A percentile compares a stretch with the other conserved stretches of the same genome.
Conservation (phyloP, 1,139 yeast genomes). For the Candida albicans region DNA sequence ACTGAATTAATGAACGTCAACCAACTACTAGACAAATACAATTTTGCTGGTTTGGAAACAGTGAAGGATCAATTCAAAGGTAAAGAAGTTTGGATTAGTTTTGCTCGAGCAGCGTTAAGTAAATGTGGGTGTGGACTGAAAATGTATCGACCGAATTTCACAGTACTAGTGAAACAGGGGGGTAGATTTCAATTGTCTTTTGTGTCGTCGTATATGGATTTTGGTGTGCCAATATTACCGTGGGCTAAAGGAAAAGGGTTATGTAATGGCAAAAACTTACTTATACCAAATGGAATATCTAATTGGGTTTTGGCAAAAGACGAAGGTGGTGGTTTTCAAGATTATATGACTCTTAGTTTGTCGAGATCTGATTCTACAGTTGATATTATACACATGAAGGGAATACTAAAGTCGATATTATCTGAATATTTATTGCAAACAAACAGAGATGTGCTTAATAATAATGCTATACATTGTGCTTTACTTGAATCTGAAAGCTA, state of each 20-base stretch:
- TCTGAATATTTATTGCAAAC: constrained; percentile 1
- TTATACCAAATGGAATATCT: constrained; percentile 40
- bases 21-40: constrained; percentile 15
- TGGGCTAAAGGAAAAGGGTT: constrained; percentile 28
- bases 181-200: constrained; percentile 26
- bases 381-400: constrained; percentile 30
- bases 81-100: constrained; percentile 36
- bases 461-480: constrained; percentile 33
- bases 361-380: constrained; percentile 37
- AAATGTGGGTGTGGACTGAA: constrained; percentile 37
- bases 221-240: constrained; percentile 31
- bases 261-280: constrained; percentile 26
- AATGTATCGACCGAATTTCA: constrained; percentile 38
- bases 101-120: constrained; percentile 35
- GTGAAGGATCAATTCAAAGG: constrained; percentile 16
- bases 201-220: constrained; percentile 34
- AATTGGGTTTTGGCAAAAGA: constrained; percentile 22
- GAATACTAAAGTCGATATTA: constrained; percentile 11
- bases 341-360: constrained; percentile 31
- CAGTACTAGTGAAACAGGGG: constrained; percentile 23
- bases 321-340: constrained; percentile 19
- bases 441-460: constrained; percentile 23
- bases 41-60: constrained; percentile 3
- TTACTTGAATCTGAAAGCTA: constrained; percentile 24
- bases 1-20: constrained; percentile 32